Conservation (phyloP, 768 basidiomycete genomes). For the Cystofilobasidium capitatum region DNA sequence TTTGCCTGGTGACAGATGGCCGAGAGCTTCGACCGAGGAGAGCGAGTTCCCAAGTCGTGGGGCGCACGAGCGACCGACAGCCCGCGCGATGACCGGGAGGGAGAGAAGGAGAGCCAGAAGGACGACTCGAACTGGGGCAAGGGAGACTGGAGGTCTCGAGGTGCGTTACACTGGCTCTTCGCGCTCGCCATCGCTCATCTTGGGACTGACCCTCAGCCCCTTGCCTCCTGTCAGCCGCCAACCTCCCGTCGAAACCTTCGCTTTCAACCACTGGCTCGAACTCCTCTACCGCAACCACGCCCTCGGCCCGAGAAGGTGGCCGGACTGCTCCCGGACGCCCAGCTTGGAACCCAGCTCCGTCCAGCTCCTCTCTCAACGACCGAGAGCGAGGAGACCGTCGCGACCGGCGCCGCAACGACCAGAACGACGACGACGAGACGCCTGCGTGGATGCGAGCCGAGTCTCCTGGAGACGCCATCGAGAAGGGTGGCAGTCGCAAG, state of each 20-base stretch:
- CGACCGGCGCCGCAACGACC: background rate
- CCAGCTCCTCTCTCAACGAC: background rate
- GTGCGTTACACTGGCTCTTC: conserved; percentile 7
- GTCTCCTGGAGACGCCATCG: background rate
- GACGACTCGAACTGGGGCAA: conserved; percentile 11
- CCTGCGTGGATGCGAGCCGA: conserved; percentile 13
- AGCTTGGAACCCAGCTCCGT: conserved; percentile 21
- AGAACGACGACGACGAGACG: conserved; percentile 19
- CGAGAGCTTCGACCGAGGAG: conserved; percentile 15
- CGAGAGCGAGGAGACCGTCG: conserved; percentile 10
- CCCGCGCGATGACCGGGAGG: background rate
- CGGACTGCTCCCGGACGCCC: conserved; percentile 13
- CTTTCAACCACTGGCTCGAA: background rate
- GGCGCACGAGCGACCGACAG: background rate
- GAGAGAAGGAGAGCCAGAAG: background rate
- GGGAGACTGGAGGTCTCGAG: conserved; percentile 11
- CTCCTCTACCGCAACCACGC: background rate
- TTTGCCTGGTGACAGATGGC: background rate
- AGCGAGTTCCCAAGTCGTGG: conserved; percentile 17
- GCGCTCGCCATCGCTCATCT: background rate
- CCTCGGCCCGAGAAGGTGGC: background rate
- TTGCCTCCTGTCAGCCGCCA: background rate
- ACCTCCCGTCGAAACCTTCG: conserved; percentile 7
- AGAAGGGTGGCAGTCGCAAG: background rate
- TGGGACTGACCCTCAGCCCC: background rate